Evolutionary conservation across 192 early-diverging fungal species (phyloP).

Genomic region (Funneliformis geosporum): DNA sequence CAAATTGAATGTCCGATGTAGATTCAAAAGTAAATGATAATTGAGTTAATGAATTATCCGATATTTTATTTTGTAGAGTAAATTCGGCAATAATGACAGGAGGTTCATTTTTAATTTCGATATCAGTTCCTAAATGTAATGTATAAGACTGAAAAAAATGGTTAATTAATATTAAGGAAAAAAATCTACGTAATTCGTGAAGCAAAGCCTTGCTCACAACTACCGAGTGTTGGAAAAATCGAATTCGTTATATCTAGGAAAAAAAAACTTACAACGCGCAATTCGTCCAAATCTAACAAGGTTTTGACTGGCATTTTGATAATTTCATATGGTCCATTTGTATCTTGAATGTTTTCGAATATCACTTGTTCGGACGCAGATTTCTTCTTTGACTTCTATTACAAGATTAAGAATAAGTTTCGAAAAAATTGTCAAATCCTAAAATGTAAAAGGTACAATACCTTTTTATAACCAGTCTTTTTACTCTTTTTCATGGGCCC

Average conservation of each 20-base stretch:
- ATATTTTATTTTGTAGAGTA: conserved; percentile 3
- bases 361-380: background rate
- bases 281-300: background rate
- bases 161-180: background rate
- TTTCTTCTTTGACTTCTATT: background rate
- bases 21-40: conserved; percentile 29
- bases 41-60: background rate
- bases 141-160: conserved; percentile 5
- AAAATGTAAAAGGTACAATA: background rate
- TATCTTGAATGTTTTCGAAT: background rate
- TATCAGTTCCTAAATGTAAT: background rate
- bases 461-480: conserved; percentile 43
- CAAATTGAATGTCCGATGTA: conserved; percentile 31
- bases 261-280: background rate
- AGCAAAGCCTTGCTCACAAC: no score
- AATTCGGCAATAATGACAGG: conserved; percentile 17
- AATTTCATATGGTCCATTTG: background rate
- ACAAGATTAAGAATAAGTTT: background rate
- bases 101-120: conserved; percentile 29
- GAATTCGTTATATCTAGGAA: no score
- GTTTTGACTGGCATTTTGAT: background rate
- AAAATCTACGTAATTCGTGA: background rate
- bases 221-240: no score
- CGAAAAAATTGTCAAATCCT: no score
- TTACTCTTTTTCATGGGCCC: conserved; percentile 35